phyloP scores from a whole-genome alignment of 129 eudicot species.

The Mikania micrantha region DNA sequence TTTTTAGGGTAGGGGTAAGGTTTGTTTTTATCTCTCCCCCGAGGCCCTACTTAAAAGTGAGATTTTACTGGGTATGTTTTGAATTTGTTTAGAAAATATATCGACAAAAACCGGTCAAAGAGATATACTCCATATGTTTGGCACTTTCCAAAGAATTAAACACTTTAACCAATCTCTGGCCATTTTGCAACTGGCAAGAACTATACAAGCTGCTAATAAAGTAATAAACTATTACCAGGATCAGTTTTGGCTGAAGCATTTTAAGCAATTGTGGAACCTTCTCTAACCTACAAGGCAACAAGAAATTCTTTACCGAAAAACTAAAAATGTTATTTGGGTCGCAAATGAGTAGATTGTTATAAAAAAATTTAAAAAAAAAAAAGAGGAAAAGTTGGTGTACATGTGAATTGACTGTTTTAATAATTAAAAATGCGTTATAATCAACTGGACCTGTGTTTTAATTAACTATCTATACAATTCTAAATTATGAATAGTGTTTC shows the following conservation, averaged over 20 bases:
- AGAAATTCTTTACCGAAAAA: too few species aligned
- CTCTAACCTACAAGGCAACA: conserved; percentile 45
- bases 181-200: not conserved
- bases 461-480: too few species aligned
- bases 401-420: not conserved
- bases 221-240: conserved; percentile 41
- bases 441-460: too few species aligned
- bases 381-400: not conserved
- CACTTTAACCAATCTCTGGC: not conserved
- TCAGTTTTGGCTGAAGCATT: conserved; percentile 57
- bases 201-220: not conserved
- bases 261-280: conserved; percentile 53
- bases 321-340: not conserved
- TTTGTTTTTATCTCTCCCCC: too few species aligned
- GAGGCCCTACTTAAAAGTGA: too few species aligned
- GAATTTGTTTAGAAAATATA: not conserved
- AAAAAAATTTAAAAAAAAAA: too few species aligned
- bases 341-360: too few species aligned
- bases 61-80: too few species aligned
- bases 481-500: too few species aligned
- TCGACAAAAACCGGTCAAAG: not conserved
- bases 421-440: too few species aligned
- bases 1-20: too few species aligned
- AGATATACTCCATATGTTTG: not conserved
- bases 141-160: not conserved